These are phyloP conservation scores for Citrus unshiu DNA, from an alignment of 345 rosid species.

Conservation along the genomic window DNA sequence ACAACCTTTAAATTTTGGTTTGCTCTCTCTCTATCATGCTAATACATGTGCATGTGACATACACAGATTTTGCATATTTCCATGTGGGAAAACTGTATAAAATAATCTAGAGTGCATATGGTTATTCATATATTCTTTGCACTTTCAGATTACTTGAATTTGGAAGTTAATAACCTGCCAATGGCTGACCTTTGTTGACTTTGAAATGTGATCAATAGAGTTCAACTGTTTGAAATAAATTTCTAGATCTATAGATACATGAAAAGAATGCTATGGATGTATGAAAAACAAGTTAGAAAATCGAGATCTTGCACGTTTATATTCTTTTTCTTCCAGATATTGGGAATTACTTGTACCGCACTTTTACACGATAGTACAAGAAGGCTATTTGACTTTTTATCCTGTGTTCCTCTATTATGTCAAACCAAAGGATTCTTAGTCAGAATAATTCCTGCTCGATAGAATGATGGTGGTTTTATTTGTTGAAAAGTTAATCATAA, in stretches of 20 bases:
- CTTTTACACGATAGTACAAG: neutral
- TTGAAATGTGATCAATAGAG: neutral
- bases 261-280: neutral
- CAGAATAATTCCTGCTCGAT: neutral
- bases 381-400: neutral
- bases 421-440: neutral
- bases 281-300: neutral
- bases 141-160: slow-evolving; percentile 5
- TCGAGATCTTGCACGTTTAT: neutral
- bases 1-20: neutral
- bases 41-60: neutral
- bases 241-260: neutral
- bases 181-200: neutral
- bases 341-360: neutral
- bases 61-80: neutral
- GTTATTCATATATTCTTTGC: neutral
- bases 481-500: neutral
- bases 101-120: neutral
- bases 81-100: neutral
- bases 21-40: neutral
- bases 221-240: slow-evolving; percentile 4
- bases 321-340: neutral
- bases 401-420: neutral
- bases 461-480: neutral
- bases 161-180: neutral